Evolutionary conservation across 164 flowering plant genomes (phyloP), one percentile per base, ranked within the genome.

Genomic region (Vitis rotundifolia): DNA sequence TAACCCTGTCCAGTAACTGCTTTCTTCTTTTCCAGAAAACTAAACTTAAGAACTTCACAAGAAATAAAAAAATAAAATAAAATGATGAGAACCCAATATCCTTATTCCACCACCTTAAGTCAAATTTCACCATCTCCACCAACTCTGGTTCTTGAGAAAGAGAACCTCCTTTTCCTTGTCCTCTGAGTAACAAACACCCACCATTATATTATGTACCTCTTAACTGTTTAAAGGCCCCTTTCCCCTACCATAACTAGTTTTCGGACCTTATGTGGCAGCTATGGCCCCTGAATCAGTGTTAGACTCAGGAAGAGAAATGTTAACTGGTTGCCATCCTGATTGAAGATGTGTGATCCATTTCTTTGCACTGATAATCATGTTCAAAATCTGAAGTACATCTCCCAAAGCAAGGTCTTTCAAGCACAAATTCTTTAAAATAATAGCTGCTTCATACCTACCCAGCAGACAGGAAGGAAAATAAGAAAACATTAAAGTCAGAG

Each of bases 241-340:
- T 52, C 12, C 44, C 44, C 44, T 6, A 37, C 44, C 44, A 52
- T 52, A 52, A 52, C 12, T 52, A 52, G 55, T 52, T 3, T 14
- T 52, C 55, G 7, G 44, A 37, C 44, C 44, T 37, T 37, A 37
- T 37, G 44, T 37, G 44, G 44, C 6, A 67, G 82, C 28, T 71
- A 37, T 73, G 72, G 71, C 58, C 62, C 71, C 79, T 65, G 51
- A 62, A 67, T 76, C 81, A 26, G 72, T 54, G 52, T 73, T 61
- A 54, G 64, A 28, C 73, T 86, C 90, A 10, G 72, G 50, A 67
- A 87, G 69, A 67, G 75, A 78, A 77, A 94, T 75, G 51, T 54
- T 75, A 78, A 94, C 49, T 54, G 98, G 97, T 69, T 88, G 87
- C 97, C 97, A 94, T 75, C 97, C 97, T 11, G 87, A 81, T n/a